Conservation (phyloP, 495 filamentous ascomycete genomes). For the Aspergillus baeticus region DNA sequence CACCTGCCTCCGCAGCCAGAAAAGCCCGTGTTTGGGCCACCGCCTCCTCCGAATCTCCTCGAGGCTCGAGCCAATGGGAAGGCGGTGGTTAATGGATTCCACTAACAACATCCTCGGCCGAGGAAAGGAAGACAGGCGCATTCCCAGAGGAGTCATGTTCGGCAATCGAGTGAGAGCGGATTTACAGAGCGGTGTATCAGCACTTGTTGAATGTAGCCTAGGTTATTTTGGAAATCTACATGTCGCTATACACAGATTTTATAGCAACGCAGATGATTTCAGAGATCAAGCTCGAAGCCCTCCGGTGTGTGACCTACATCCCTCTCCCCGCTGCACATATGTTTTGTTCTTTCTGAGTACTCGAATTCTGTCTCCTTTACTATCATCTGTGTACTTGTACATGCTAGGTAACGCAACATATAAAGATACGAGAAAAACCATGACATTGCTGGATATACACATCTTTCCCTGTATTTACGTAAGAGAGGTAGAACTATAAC, state of each 20-base stretch:
- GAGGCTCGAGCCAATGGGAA: slow-evolving; percentile 47
- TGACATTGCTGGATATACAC: slow-evolving; percentile 6
- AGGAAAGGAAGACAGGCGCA: neutral
- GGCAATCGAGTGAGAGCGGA: neutral
- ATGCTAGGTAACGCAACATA: slow-evolving; percentile 30
- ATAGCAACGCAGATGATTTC: neutral
- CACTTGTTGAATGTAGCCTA: slow-evolving; percentile 3
- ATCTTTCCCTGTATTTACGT: neutral
- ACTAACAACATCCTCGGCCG: slow-evolving; percentile 22
- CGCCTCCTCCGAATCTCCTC: slow-evolving; percentile 52
- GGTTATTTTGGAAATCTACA: slow-evolving; percentile 13
- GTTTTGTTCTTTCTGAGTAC: slow-evolving; percentile 2
- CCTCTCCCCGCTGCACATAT: neutral
- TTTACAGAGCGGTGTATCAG: neutral
- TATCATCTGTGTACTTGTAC: slow-evolving; percentile 38
- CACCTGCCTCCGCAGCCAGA: slow-evolving; percentile 37
- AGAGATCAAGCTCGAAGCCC: neutral
- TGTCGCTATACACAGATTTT: slow-evolving; percentile 2
- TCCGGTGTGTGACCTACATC: neutral
- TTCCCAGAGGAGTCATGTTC: neutral
- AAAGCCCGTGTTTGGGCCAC: slow-evolving; percentile 53
- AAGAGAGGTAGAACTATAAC: neutral
- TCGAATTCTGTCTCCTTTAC: slow-evolving; percentile 17
- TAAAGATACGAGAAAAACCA: slow-evolving; percentile 16
- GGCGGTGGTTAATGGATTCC: slow-evolving; percentile 48